A percentile compares a stretch with the other conserved stretches of the same genome.
Evolutionary conservation across 2,329 filamentous ascomycete genomes (phyloP).

Genomic region (Teratosphaeria viscida): DNA sequence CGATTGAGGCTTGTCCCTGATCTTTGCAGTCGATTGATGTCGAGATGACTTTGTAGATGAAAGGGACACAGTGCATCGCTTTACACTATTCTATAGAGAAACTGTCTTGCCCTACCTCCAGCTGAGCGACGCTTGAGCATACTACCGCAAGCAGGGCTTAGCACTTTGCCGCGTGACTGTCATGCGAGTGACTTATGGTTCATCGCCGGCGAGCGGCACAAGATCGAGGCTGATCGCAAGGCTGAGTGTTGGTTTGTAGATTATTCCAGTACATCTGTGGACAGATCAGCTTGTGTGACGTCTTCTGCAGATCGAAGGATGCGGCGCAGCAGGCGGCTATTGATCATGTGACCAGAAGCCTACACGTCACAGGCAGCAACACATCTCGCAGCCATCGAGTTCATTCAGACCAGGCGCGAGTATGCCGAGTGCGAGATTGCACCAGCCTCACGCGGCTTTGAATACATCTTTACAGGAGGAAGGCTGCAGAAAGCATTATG

Average conservation of each 20-base stretch:
- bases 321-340: background rate
- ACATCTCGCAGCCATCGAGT: background rate
- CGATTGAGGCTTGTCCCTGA: background rate
- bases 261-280: too few relatives aligned
- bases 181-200: background rate
- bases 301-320: background rate
- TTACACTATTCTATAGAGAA: background rate
- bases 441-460: background rate
- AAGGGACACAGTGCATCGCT: background rate
- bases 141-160: background rate
- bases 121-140: background rate
- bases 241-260: background rate
- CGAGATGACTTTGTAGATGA: too few relatives aligned
- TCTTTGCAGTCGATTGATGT: background rate
- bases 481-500: background rate
- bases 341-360: background rate
- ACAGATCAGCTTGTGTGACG: background rate
- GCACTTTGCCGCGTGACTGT: background rate
- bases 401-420: background rate
- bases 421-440: background rate
- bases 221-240: background rate
- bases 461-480: background rate
- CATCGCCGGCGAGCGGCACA: background rate
- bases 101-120: background rate
- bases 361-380: background rate